Evolutionary conservation across 1,284 basidiomycete species (phyloP).

Genomic region (Wallemia ichthyophaga): DNA sequence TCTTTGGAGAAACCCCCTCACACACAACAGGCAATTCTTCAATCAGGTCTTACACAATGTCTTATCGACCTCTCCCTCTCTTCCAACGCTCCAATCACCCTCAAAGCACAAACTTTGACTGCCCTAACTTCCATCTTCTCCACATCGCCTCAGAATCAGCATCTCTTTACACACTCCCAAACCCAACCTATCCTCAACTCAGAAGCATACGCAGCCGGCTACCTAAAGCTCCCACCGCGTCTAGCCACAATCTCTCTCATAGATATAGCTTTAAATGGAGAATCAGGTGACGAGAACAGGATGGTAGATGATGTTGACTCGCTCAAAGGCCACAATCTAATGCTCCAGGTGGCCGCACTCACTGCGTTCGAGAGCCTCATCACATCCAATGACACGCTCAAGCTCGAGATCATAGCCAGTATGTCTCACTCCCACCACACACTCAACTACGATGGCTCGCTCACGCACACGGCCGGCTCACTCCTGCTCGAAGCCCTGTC

Average conservation of each 20-base stretch:
- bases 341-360: slow-evolving; percentile 6
- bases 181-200: slow-evolving; percentile 16
- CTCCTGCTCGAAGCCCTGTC: slow-evolving; percentile 21
- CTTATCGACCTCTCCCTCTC: slow-evolving; percentile 63
- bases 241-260: slow-evolving; percentile 18
- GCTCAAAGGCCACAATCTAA: slow-evolving; percentile 5
- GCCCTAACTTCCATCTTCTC: slow-evolving; percentile 30
- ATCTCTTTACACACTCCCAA: slow-evolving; percentile 18
- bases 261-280: slow-evolving; percentile 13
- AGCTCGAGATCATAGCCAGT: slow-evolving; percentile 22
- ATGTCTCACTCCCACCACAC: slow-evolving; percentile 12
- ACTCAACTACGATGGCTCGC: slow-evolving; percentile 4
- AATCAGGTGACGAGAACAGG: slow-evolving; percentile 12
- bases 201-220: slow-evolving; percentile 11
- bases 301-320: slow-evolving; percentile 15
- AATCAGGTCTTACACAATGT: slow-evolving; percentile 39
- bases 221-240: slow-evolving; percentile 15
- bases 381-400: slow-evolving; percentile 15
- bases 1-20: not conserved
- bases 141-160: slow-evolving; percentile 20
- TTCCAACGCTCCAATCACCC: slow-evolving; percentile 55
- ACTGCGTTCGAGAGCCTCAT: slow-evolving; percentile 10
- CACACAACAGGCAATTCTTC: slow-evolving; percentile 17
- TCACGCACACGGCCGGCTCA: slow-evolving; percentile 18
- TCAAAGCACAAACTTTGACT: slow-evolving; percentile 68